Conservation (phyloP, 2,329 filamentous ascomycete species). For the Stagonosporopsis cucurbitacearum region DNA sequence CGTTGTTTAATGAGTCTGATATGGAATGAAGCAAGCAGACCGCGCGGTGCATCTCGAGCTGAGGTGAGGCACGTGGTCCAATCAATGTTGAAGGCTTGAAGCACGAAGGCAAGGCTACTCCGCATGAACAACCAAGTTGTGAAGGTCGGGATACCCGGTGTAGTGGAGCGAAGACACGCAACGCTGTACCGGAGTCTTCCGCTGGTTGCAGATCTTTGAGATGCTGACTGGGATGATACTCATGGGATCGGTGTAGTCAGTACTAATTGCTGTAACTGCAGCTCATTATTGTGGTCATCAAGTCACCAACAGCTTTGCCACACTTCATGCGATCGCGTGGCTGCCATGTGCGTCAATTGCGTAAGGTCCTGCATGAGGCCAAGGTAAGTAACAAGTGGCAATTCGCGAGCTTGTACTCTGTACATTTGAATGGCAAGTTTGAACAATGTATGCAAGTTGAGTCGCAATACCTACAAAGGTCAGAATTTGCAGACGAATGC, state of each 20-base stretch:
- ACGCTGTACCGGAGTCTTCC: background rate
- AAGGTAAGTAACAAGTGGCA: conserved; percentile 7
- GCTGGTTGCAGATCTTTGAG: conserved; percentile 5
- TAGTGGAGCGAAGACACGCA: background rate
- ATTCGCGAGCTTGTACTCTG: background rate
- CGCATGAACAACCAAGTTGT: background rate
- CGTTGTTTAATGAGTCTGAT: background rate
- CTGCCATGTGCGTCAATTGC: conserved; percentile 14
- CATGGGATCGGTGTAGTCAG: too few species aligned
- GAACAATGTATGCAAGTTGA: background rate
- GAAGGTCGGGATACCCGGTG: background rate
- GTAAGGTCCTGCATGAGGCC: conserved; percentile 8
- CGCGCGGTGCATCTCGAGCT: background rate
- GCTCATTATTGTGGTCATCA: background rate
- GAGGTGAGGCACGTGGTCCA: background rate
- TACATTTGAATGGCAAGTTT: background rate
- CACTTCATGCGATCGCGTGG: conserved; percentile 9
- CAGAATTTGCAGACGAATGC: background rate
- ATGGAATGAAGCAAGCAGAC: background rate
- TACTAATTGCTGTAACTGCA: conserved; percentile 1
- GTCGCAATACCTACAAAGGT: background rate
- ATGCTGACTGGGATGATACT: background rate
- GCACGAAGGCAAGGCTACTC: background rate
- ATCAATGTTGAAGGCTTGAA: background rate
- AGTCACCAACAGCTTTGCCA: conserved; percentile 3